phyloP scores from a whole-genome alignment of 805 yeast genomes.

The Citeromyces nyonsensis region DNA sequence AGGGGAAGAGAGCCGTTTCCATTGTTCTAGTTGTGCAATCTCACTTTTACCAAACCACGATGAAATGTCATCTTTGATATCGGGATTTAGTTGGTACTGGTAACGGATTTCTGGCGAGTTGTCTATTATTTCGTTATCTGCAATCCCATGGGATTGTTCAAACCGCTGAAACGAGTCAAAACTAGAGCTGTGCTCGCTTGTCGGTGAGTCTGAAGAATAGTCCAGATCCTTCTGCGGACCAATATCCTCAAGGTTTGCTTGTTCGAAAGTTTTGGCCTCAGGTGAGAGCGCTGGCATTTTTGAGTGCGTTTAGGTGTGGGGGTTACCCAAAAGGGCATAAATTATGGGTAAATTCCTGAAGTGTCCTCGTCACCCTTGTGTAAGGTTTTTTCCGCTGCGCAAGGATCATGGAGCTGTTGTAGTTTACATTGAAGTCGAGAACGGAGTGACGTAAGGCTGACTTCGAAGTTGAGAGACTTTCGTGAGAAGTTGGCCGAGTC shows the following conservation, averaged over 20 bases:
- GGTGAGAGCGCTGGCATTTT: constrained; percentile 6
- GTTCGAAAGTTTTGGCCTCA: constrained; percentile 16
- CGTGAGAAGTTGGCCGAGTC: too few species aligned
- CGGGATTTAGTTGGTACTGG: constrained; percentile 1
- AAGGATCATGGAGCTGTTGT: too few species aligned
- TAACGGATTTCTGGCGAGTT: background rate
- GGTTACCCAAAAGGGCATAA: too few species aligned
- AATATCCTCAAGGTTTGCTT: constrained; percentile 15
- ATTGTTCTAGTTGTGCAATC: constrained; percentile 2
- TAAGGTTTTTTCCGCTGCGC: too few species aligned
- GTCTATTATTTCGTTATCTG: background rate
- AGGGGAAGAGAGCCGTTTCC: background rate
- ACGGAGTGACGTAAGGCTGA: too few species aligned
- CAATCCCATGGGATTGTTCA: background rate
- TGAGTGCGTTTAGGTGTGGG: too few species aligned
- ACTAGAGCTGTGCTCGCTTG: background rate
- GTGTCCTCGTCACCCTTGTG: too few species aligned
- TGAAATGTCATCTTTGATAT: constrained; percentile 5
- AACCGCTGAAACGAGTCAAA: background rate
- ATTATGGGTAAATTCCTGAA: too few species aligned
- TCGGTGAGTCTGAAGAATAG: constrained; percentile 8
- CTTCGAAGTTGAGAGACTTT: too few species aligned
- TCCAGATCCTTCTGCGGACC: too few species aligned
- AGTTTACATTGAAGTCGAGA: too few species aligned
- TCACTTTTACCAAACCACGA: constrained; percentile 3